These are phyloP conservation scores for Diddensiella caesifluorescens DNA, from an alignment of 805 yeast species.

Conservation along the genomic window DNA sequence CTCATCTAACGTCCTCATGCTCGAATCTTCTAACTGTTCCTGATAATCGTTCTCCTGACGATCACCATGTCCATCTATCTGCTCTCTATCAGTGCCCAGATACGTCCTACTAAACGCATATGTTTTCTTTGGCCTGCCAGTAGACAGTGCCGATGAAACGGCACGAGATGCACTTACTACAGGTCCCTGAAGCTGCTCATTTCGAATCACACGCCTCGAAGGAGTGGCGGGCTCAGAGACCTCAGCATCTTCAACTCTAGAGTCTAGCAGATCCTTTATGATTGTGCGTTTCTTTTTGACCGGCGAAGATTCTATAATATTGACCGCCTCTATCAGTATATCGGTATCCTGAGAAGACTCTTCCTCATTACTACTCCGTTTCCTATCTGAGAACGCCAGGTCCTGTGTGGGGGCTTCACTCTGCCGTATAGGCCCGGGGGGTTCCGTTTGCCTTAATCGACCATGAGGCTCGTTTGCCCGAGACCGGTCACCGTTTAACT, in stretches of 20 bases:
- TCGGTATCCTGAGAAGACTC: no score
- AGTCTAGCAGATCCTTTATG: neutral
- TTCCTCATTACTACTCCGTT: no score
- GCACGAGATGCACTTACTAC: neutral
- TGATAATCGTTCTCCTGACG: neutral
- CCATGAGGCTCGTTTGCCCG: no score
- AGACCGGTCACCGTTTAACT: no score
- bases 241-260: neutral
- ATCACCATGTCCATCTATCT: neutral
- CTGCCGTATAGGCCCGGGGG: no score
- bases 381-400: no score
- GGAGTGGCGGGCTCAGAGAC: neutral
- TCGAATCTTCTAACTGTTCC: slow-evolving; percentile 5
- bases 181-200: no score
- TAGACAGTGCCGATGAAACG: neutral
- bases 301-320: neutral
- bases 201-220: no score
- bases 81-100: neutral
- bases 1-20: slow-evolving; percentile 12
- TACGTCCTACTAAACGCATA: neutral
- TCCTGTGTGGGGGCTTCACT: no score
- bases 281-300: neutral
- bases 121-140: neutral
- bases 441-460: no score
- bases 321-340: no score